Percentiles rank a stretch among this genome's conserved stretches.
phyloP scores from a whole-genome alignment of 1,284 basidiomycete species.

The Fomitopsis schrenkii region DNA sequence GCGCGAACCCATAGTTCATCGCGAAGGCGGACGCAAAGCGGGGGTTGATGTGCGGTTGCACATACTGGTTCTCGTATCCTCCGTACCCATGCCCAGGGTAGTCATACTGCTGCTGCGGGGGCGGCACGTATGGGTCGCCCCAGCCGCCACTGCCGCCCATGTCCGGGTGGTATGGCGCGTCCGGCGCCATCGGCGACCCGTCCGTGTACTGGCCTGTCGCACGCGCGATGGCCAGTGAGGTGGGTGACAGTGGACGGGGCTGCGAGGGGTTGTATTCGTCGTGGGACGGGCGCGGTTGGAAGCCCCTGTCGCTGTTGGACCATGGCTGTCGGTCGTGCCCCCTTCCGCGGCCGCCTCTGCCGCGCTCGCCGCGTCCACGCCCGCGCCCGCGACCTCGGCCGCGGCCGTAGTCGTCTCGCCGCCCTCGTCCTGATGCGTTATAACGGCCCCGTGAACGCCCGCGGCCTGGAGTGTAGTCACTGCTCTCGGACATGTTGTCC shows the following conservation, averaged over 20 bases:
- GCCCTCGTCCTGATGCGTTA: background rate
- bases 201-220: constrained; percentile 40
- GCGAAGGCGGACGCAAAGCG: constrained; percentile 59
- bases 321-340: constrained; percentile 19
- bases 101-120: constrained; percentile 15
- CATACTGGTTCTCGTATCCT: constrained; percentile 35
- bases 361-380: constrained; percentile 27
- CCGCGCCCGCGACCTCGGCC: constrained; percentile 26
- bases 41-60: constrained; percentile 82
- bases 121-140: constrained; percentile 16
- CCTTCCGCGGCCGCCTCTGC: constrained; percentile 31
- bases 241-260: constrained; percentile 37
- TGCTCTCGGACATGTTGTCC: background rate
- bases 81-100: constrained; percentile 8
- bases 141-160: constrained; percentile 13
- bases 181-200: constrained; percentile 14
- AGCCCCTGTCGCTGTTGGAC: constrained; percentile 7
- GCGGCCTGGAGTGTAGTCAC: constrained; percentile 5
- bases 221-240: constrained; percentile 43
- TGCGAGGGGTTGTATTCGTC: constrained; percentile 28
- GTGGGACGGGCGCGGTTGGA: constrained; percentile 7
- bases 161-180: constrained; percentile 10
- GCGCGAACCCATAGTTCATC: constrained; percentile 29
- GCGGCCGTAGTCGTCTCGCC: constrained; percentile 13
- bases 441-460: constrained; percentile 22